Base-by-base conservation (phyloP, 108 stramenopile genomes). In the Nannochloropsis oceanica region DNA sequence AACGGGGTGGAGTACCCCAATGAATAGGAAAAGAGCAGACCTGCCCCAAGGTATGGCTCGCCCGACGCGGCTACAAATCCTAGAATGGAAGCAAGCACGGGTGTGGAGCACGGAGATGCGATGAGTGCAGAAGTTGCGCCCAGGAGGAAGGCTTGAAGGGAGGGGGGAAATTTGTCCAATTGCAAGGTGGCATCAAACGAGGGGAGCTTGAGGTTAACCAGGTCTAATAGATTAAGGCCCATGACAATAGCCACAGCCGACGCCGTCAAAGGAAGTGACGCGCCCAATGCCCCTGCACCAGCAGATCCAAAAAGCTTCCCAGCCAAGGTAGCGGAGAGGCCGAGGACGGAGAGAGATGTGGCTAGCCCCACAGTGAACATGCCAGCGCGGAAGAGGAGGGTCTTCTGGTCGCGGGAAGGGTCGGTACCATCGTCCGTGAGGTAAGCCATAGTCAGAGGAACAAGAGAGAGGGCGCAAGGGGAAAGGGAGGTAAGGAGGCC, bases 1-100 rank as follows among this genome's bases (percentile, higher is more conserved):
- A 88, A 50, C 44, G 88, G 88, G 43, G 88, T 88, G 73, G 88
- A 85, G 84, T 88, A 88, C 42, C 88, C 88, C n/a, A 79, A 26
- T n/a, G 84, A 82, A 82, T 89, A 85, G 26, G 85, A n/a, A 34
- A 85, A 82, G 14, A 85, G 85, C 81, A 85, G 88, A 42, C 25
- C 84, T 25, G 82, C 50, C 13, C 88, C 88, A n/a, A 85, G 46
- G 7, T 50, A 42, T 1, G 88, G 88, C 43, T 89, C 85, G 43
- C 82, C 81, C 11, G 84, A 82, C 80, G 85, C n/a, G 27, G 85
- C 85, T 26, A 86, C 82, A 43, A 89, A 89, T 14, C 89, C 89
- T 10, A 86, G 86, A 13, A 86, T 86, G 26, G 89, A 86, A n/a
- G 89, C 83, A 25, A 89, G 50, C 73, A 89, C 85, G 27, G 89